Base-by-base conservation (phyloP, 257 asterid species). In the Solanum virginianum region DNA sequence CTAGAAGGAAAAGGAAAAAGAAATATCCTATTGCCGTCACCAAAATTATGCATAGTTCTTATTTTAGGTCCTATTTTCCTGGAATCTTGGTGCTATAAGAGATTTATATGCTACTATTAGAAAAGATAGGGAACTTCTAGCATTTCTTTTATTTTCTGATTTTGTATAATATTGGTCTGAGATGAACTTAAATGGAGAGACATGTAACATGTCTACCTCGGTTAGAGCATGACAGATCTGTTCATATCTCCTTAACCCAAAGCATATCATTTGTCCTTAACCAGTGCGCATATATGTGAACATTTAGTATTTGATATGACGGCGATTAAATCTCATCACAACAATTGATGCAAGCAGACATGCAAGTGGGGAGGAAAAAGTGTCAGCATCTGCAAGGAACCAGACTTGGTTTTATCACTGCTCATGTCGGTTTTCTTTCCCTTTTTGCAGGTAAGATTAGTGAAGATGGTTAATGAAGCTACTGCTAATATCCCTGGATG, bases 381-480 rank as follows among this genome's bases (percentile, higher is more conserved):
- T 15, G 26, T 22, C 9, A 16, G 18, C 17, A 53, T n/a, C 11
- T 53, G 26, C 83, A 45, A 72, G 57, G 57, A 72, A 47, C 57
- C 54, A 70, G 80, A 70, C 80, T 41, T 39, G 16, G 20, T 70
- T 41, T 51, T 79, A 53, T 79, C 63, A 10, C 18, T 10, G 49
- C 49, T 79, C 18, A 29, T 79, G 17, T 53, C 1, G 4, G 41
- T 4, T 32, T 26, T 16, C 14, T 41, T 20, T 0, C 49, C 32
- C 45, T 3, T 15, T 29, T 83, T 87, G 70, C 92, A 96, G 98
- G 98, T 94, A 89, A 91, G 93, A 88, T 97, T 96, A 85, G 99
- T 94, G 84, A 90, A 91, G 90, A 91, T 93, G 72, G 98, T 94
- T 83, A 96, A 96, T 17, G 99, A 96, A 90, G 99, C 99, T 22